Evolutionary conservation across 2,329 filamentous ascomycete genomes (phyloP), one percentile per base, ranked within the genome.

Genomic region (Claviceps spartinae): DNA sequence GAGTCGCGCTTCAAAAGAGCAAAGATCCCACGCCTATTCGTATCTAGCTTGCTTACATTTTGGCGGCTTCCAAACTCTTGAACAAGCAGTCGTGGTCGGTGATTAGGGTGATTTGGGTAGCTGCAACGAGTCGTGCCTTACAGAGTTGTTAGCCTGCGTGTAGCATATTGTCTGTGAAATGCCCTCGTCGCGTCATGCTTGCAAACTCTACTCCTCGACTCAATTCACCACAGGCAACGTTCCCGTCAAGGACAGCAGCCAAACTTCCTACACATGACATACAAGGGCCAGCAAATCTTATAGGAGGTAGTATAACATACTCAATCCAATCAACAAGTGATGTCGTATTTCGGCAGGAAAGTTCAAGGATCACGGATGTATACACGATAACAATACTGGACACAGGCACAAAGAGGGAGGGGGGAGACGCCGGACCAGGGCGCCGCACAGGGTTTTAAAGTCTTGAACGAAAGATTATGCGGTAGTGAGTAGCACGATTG

Each of bases 41-140:
- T 44, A 6, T 20, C 40, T 20, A 42, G 22, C 22, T 45, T 16
- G 45, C 52, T 49, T 47, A 54, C 52, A 54, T 54, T 48, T 50
- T 52, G 38, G 52, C 49, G 53, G 48, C 52, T 54, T 48, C 44
- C 36, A 20, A 30, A 1, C 41, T 40, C 54, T 51, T 42, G 38
- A 38, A 20, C 24, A 42, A 51, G 48, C 26, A 20, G 34, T 40
- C 44, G 30, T 24, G n/a, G 44, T n/a, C 30, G 30, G 9, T 34
- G 4, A 34, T 34, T 34, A 4, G 30, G 30, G 30, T 34, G 2
- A 34, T 34, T 34, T 34, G 30, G 30, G 30, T 34, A 44, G 22
- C 34, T 34, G 22, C 44, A 16, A 34, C 26, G 42, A 4, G 47
- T 24, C n/a, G 40, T 36, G 36, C 45, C 45, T 54, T 49, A 46